A percentile compares a stretch with the other conserved stretches of the same genome.
phyloP scores from a whole-genome alignment of 495 filamentous ascomycete genomes.

The Apiosordaria backusii region DNA sequence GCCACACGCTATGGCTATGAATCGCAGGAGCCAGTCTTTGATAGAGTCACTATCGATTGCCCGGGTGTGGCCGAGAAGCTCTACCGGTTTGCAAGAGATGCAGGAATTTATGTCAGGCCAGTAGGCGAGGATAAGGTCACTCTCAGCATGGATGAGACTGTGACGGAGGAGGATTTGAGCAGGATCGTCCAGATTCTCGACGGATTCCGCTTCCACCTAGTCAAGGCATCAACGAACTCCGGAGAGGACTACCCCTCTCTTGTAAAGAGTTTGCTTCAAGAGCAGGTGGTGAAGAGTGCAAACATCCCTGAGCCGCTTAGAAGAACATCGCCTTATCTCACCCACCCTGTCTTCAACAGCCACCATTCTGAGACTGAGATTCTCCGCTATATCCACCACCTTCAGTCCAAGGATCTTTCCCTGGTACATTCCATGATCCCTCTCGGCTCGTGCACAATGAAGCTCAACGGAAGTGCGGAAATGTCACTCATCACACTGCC shows the following conservation, averaged over 20 bases:
- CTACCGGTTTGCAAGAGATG: constrained; percentile 11
- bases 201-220: constrained; percentile 2
- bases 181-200: constrained; percentile 25
- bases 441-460: constrained; percentile 99
- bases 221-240: constrained; percentile 13
- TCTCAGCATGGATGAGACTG: constrained; percentile 45
- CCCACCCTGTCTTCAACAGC: constrained; percentile 94
- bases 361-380: constrained; percentile 97
- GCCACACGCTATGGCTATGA: constrained; percentile 56
- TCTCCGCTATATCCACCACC: constrained; percentile 88
- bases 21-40: constrained; percentile 30
- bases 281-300: constrained; percentile 25
- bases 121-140: constrained; percentile 26
- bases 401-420: constrained; percentile 94
- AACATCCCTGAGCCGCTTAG: constrained; percentile 58
- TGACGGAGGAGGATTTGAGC: constrained; percentile 30
- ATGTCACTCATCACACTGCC: constrained; percentile 80
- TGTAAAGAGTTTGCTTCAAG: constrained; percentile 35
- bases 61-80: constrained; percentile 13
- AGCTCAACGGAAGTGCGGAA: constrained; percentile 93
- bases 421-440: constrained; percentile 98
- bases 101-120: constrained; percentile 28
- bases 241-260: constrained; percentile 6
- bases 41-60: constrained; percentile 70
- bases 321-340: constrained; percentile 73